These are phyloP conservation scores for Chalciporus sphaerocephalus DNA, from an alignment of 768 basidiomycete species.

Conservation along the genomic window DNA sequence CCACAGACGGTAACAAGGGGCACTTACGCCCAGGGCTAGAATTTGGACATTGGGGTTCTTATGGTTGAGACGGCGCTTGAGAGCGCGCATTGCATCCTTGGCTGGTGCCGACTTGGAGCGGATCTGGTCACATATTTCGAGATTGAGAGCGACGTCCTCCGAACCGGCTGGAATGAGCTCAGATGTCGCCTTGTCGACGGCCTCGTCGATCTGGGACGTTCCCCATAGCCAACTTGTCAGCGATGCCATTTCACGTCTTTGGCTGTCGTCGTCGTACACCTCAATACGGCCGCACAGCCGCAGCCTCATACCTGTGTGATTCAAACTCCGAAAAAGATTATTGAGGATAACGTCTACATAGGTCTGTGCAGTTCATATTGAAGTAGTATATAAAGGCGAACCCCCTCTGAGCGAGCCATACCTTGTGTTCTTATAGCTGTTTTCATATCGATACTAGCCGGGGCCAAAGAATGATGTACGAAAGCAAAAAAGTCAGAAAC, in stretches of 20 bases:
- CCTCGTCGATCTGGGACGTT: conserved; percentile 76
- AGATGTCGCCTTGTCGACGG: conserved; percentile 89
- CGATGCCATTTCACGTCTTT: conserved; percentile 44
- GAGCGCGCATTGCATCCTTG: conserved; percentile 80
- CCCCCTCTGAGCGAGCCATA: too few species aligned
- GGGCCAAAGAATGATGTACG: background rate
- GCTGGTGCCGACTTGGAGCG: conserved; percentile 84
- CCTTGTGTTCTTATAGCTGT: background rate
- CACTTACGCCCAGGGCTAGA: conserved; percentile 74
- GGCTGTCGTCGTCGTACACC: conserved; percentile 11
- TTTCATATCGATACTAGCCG: background rate
- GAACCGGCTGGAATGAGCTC: conserved; percentile 77
- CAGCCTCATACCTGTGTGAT: conserved; percentile 15
- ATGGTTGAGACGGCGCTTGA: conserved; percentile 84
- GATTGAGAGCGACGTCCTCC: conserved; percentile 88
- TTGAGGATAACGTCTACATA: background rate
- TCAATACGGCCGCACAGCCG: conserved; percentile 11
- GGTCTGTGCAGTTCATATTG: too few species aligned
- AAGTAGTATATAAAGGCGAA: too few species aligned
- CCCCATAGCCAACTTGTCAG: conserved; percentile 76
- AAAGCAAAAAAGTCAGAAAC: background rate
- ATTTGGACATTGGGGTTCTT: conserved; percentile 96
- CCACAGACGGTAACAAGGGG: background rate
- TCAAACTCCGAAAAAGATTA: conserved; percentile 22
- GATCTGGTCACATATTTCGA: conserved; percentile 97